Evolutionary conservation across 495 filamentous ascomycete species (phyloP).

Genomic region (Cercophora scortea): DNA sequence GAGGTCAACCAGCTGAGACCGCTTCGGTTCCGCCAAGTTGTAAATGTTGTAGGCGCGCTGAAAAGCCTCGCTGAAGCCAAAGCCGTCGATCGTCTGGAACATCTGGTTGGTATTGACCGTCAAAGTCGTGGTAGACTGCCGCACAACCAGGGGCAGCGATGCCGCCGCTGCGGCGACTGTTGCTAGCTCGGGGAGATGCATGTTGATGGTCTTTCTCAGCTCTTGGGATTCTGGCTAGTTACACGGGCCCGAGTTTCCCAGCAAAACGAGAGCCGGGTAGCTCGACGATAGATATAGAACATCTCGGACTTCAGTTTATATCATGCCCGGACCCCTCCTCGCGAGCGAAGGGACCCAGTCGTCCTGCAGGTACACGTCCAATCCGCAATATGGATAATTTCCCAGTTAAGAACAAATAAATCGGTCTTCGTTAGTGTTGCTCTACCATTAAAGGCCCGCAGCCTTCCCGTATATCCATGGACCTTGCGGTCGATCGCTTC

Average conservation of each 20-base stretch:
- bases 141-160: background rate
- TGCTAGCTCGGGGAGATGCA: conserved; percentile 2
- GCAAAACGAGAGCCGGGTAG: no score
- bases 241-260: background rate
- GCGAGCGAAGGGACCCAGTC: no score
- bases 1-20: conserved; percentile 32
- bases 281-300: background rate
- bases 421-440: no score
- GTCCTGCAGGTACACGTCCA: no score
- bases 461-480: no score
- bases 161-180: background rate
- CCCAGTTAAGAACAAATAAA: background rate
- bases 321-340: no score
- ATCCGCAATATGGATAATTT: background rate
- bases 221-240: no score
- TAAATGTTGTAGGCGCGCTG: conserved; percentile 35
- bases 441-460: no score
- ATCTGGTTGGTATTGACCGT: conserved; percentile 24
- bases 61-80: conserved; percentile 45
- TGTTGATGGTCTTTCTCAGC: background rate
- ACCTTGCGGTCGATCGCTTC: no score
- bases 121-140: conserved; percentile 4
- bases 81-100: conserved; percentile 37
- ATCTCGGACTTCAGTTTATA: no score
- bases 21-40: conserved; percentile 18